Percentiles rank a stretch among this genome's conserved stretches.
phyloP scores from a whole-genome alignment of 2,329 filamentous ascomycete genomes.

The Xylariaceae sp. region DNA sequence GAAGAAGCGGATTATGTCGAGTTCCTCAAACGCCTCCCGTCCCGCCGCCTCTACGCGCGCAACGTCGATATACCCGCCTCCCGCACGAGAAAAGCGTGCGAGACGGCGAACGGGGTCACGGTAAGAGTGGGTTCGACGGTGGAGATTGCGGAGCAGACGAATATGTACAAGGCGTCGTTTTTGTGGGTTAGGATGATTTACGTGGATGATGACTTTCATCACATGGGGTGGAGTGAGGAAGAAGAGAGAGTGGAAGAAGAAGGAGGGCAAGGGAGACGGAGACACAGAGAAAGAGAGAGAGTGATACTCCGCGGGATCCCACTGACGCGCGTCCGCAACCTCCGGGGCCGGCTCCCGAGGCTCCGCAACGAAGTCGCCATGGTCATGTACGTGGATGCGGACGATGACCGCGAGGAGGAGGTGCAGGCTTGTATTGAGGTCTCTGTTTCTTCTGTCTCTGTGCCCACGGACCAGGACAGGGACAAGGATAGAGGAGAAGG shows the following conservation, averaged over 20 bases:
- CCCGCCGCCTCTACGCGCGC: conserved; percentile 2
- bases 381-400: conserved; percentile 24
- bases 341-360: conserved; percentile 25
- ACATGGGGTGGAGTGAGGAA: too few species aligned
- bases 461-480: too few species aligned
- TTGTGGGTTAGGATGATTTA: conserved; percentile 23
- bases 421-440: conserved; percentile 27
- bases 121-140: conserved; percentile 18
- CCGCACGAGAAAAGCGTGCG: conserved; percentile 5
- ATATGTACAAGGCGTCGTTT: conserved; percentile 21
- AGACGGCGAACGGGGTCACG: conserved; percentile 10
- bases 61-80: conserved; percentile 11
- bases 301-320: conserved; percentile 27
- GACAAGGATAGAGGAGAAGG: too few species aligned
- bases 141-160: conserved; percentile 15
- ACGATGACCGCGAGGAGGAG: conserved; percentile 22
- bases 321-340: conserved; percentile 24
- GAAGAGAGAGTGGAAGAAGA: too few species aligned
- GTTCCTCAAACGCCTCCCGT: too few species aligned
- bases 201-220: conserved; percentile 2
- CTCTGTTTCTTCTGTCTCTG: too few species aligned
- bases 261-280: too few species aligned
- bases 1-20: too few species aligned
- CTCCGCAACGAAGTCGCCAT: conserved; percentile 28
- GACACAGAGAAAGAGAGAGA: conserved; percentile 4